Conservation (phyloP, 768 basidiomycete genomes). For the Pleurotus ostreatus region DNA sequence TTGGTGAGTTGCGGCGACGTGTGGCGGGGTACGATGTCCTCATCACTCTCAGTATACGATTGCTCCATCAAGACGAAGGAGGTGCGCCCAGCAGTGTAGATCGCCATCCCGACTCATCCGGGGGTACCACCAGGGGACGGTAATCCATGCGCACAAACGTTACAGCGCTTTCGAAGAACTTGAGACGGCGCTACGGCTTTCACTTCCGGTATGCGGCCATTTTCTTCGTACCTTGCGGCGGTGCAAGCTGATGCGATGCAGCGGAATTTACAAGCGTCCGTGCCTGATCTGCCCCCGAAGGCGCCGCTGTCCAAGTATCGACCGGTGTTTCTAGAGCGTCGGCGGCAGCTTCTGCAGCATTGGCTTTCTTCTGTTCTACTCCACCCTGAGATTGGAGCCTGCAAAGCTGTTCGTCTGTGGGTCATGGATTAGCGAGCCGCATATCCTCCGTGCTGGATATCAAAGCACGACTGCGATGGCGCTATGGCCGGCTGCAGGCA, state of each 20-base stretch:
- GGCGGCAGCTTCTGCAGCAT: constrained; percentile 55
- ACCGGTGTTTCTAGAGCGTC: constrained; percentile 61
- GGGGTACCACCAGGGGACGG: constrained; percentile 39
- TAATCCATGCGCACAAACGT: constrained; percentile 62
- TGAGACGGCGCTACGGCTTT: constrained; percentile 39
- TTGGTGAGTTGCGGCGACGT: constrained; percentile 38
- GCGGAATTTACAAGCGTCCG: constrained; percentile 38
- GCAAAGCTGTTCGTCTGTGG: constrained; percentile 57
- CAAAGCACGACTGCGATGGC: too few relatives aligned
- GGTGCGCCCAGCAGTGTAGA: constrained; percentile 17
- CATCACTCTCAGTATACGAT: constrained; percentile 49
- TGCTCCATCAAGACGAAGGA: constrained; percentile 67
- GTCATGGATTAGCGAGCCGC: constrained; percentile 37
- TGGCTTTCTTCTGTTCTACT: constrained; percentile 64
- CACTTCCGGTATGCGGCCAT: constrained; percentile 44
- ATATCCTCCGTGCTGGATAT: too few relatives aligned
- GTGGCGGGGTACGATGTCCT: too few relatives aligned
- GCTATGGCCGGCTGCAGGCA: too few relatives aligned
- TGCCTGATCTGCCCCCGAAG: constrained; percentile 68
- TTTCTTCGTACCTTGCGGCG: neutral
- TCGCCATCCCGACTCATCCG: neutral
- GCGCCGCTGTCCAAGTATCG: constrained; percentile 63
- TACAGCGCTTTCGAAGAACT: constrained; percentile 65
- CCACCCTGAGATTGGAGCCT: constrained; percentile 68
- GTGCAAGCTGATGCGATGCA: constrained; percentile 18